phyloP scores from a whole-genome alignment of 2,329 filamentous ascomycete genomes.

The Arthrinium phaeospermum region DNA sequence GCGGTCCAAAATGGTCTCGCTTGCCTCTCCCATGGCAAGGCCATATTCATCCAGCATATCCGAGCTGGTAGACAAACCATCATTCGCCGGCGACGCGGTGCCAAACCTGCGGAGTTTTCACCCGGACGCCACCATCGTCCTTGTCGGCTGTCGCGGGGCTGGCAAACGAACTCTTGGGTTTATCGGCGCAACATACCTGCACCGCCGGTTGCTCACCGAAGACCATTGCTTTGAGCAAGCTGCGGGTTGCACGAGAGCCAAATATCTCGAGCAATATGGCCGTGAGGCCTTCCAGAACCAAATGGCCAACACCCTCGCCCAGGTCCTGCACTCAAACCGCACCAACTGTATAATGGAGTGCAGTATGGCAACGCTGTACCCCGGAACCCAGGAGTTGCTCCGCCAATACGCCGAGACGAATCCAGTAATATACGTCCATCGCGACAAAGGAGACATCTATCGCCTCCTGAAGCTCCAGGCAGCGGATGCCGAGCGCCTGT shows the following conservation, averaged over 20 bases:
- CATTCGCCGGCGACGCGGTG: not conserved
- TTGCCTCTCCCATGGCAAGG: not conserved
- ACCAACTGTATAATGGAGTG: constrained; percentile 72
- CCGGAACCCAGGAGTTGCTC: constrained; percentile 62
- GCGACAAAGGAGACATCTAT: constrained; percentile 68
- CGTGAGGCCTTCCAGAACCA: constrained; percentile 65
- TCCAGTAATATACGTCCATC: constrained; percentile 72
- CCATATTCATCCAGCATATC: constrained; percentile 2
- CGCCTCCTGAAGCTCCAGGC: constrained; percentile 55
- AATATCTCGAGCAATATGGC: constrained; percentile 66
- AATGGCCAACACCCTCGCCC: constrained; percentile 65
- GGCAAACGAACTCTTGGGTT: constrained; percentile 77
- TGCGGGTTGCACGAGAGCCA: constrained; percentile 64
- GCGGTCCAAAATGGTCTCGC: not conserved
- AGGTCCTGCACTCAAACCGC: constrained; percentile 63
- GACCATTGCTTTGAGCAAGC: constrained; percentile 70
- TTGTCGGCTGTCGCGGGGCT: constrained; percentile 73
- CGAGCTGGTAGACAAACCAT: not conserved
- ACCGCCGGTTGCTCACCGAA: constrained; percentile 70
- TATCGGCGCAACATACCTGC: constrained; percentile 72
- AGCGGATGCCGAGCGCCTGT: constrained; percentile 60
- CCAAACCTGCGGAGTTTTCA: constrained; percentile 54
- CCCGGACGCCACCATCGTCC: constrained; percentile 69
- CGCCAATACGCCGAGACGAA: constrained; percentile 66
- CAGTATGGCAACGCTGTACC: constrained; percentile 67